Evolutionary conservation across 768 basidiomycete species (phyloP).

Genomic region (Boletus pseudopeckii): DNA sequence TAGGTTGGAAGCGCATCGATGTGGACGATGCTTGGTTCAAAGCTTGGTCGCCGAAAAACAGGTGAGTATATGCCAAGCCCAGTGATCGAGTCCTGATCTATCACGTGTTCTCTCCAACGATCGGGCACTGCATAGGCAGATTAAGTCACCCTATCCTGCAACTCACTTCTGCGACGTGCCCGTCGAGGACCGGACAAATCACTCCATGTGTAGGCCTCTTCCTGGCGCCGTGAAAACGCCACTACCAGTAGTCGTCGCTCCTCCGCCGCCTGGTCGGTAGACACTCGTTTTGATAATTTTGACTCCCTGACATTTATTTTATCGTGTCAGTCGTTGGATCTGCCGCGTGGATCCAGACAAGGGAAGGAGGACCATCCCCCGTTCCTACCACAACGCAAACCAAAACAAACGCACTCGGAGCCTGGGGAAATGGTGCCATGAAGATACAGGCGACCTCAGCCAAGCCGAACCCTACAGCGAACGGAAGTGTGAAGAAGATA

Average conservation of each 20-base stretch:
- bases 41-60: slow-evolving; percentile 22
- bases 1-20: slow-evolving; percentile 48
- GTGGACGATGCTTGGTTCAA: slow-evolving; percentile 44
- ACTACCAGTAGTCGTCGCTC: slow-evolving; percentile 22
- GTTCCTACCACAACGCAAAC: neutral
- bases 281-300: neutral
- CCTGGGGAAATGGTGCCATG: slow-evolving; percentile 20
- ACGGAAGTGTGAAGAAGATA: slow-evolving; percentile 21
- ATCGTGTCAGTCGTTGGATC: slow-evolving; percentile 29
- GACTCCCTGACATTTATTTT: slow-evolving; percentile 5
- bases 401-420: slow-evolving; percentile 2
- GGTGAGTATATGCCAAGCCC: slow-evolving; percentile 14
- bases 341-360: slow-evolving; percentile 21
- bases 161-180: slow-evolving; percentile 40
- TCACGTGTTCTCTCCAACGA: neutral
- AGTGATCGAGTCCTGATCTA: neutral
- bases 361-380: neutral
- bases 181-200: slow-evolving; percentile 36
- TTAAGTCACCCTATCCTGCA: slow-evolving; percentile 40
- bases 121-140: slow-evolving; percentile 19
- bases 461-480: slow-evolving; percentile 15
- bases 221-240: slow-evolving; percentile 31
- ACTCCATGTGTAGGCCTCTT: slow-evolving; percentile 42
- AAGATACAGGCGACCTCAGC: slow-evolving; percentile 4
- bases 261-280: slow-evolving; percentile 33